phyloP scores from a whole-genome alignment of 2,329 filamentous ascomycete species.

The Cryphonectria japonica region DNA sequence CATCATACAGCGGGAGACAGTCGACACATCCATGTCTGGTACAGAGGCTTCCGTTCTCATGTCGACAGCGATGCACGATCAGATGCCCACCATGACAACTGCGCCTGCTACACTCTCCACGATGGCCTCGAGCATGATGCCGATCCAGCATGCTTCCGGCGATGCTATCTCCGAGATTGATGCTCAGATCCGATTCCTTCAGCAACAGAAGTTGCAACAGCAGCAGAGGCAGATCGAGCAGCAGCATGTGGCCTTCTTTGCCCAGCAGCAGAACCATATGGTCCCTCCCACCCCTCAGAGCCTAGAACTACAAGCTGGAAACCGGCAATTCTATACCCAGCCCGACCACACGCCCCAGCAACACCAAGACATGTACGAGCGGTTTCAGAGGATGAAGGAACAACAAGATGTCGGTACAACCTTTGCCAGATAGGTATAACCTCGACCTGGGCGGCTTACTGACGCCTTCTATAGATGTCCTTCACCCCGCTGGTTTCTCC shows the following conservation, averaged over 20 bases:
- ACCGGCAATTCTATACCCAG: conserved; percentile 58
- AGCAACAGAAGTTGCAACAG: conserved; percentile 65
- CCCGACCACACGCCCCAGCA: conserved; percentile 55
- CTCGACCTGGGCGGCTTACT: conserved; percentile 25
- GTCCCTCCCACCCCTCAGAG: conserved; percentile 82
- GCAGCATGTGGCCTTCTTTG: conserved; percentile 59
- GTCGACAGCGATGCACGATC: conserved; percentile 47
- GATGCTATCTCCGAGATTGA: conserved; percentile 64
- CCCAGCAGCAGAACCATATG: conserved; percentile 58
- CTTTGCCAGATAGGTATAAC: not conserved
- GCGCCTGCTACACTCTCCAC: conserved; percentile 47
- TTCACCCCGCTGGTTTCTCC: conserved; percentile 84
- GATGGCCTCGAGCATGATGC: conserved; percentile 51
- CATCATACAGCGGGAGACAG: conserved; percentile 48
- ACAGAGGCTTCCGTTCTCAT: conserved; percentile 45
- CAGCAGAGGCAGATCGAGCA: conserved; percentile 63
- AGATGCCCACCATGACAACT: conserved; percentile 54
- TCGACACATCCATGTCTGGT: conserved; percentile 57
- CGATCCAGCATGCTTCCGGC: conserved; percentile 49
- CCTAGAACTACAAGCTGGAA: conserved; percentile 71
- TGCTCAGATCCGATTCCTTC: conserved; percentile 67
- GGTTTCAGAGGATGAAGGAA: conserved; percentile 69
- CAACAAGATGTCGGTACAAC: conserved; percentile 65
- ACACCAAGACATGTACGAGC: conserved; percentile 67
- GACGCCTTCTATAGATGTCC: conserved; percentile 58